Evolutionary conservation across 495 filamentous ascomycete species (phyloP).

Genomic region (Penicillium lagena): DNA sequence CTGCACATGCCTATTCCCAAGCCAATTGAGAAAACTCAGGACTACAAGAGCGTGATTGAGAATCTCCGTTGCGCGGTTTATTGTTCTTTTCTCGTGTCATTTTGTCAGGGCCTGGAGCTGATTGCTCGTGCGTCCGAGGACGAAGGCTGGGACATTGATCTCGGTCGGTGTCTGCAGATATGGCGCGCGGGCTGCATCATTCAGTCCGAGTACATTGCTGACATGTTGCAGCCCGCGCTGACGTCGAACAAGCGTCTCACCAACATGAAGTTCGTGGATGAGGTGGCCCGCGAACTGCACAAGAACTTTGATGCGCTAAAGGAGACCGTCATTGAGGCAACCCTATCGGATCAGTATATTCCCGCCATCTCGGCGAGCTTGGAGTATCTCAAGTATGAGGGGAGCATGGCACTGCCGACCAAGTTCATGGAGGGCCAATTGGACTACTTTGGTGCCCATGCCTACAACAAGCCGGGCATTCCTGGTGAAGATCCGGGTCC

Average conservation of each 20-base stretch:
- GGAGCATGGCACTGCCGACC: conserved; percentile 52
- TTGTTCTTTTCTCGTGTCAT: conserved; percentile 54
- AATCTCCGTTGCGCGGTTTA: conserved; percentile 57
- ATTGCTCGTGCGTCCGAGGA: conserved; percentile 55
- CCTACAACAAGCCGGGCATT: conserved; percentile 49
- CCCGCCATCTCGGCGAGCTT: conserved; percentile 58
- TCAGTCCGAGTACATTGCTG: conserved; percentile 58
- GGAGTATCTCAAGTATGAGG: conserved; percentile 65
- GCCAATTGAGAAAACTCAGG: conserved; percentile 30
- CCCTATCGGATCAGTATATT: conserved; percentile 56
- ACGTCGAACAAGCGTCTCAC: conserved; percentile 16
- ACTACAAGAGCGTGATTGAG: conserved; percentile 49
- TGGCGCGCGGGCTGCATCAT: conserved; percentile 75
- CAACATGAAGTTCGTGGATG: conserved; percentile 41
- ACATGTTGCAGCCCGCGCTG: conserved; percentile 47
- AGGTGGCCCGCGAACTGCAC: conserved; percentile 49
- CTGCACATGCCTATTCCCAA: conserved; percentile 36
- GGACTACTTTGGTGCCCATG: conserved; percentile 70
- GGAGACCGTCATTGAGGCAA: conserved; percentile 47
- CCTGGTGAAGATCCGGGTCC: conserved; percentile 36
- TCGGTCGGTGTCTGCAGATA: conserved; percentile 54
- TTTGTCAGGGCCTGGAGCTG: conserved; percentile 61
- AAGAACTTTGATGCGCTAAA: conserved; percentile 46
- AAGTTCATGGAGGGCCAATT: conserved; percentile 71
- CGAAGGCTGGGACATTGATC: conserved; percentile 58